Evolutionary conservation across 345 rosid species (phyloP).

Genomic region (Melaleuca alternifolia): DNA sequence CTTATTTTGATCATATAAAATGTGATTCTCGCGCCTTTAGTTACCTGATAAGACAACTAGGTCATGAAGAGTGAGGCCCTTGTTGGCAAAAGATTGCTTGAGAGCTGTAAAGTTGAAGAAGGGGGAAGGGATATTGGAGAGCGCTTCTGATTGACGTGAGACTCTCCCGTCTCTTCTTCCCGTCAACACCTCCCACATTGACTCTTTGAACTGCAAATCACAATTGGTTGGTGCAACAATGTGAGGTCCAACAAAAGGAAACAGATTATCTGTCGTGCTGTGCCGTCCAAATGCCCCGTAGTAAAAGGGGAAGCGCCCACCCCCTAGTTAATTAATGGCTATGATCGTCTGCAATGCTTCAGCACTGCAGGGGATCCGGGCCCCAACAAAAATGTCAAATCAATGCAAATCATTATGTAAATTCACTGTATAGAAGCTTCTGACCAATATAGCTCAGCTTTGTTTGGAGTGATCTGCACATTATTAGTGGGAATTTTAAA

Average conservation of each 20-base stretch:
- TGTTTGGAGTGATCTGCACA: background rate
- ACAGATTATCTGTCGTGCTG: too few species aligned
- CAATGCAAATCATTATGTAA: background rate
- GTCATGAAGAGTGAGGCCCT: conserved; percentile 24
- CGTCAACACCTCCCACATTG: conserved; percentile 25
- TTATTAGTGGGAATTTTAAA: too few species aligned
- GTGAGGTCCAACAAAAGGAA: background rate
- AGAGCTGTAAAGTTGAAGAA: conserved; percentile 12
- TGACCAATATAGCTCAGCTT: background rate
- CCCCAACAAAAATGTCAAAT: background rate
- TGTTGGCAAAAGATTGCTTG: conserved; percentile 17
- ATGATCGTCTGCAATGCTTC: too few species aligned
- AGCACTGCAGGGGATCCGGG: too few species aligned
- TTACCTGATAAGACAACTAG: conserved; percentile 41
- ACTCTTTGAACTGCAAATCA: conserved; percentile 17
- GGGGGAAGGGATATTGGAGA: conserved; percentile 12
- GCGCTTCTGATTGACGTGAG: conserved; percentile 14
- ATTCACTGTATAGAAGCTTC: background rate
- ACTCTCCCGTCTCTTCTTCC: conserved; percentile 40
- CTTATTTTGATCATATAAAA: too few species aligned
- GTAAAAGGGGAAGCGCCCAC: too few species aligned
- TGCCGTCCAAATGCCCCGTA: too few species aligned
- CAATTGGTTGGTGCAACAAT: background rate
- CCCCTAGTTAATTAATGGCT: too few species aligned
- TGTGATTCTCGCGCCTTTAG: background rate